These are phyloP conservation scores for Macroventuria anomochaeta DNA, from an alignment of 2,329 filamentous ascomycete species.

Conservation along the genomic window DNA sequence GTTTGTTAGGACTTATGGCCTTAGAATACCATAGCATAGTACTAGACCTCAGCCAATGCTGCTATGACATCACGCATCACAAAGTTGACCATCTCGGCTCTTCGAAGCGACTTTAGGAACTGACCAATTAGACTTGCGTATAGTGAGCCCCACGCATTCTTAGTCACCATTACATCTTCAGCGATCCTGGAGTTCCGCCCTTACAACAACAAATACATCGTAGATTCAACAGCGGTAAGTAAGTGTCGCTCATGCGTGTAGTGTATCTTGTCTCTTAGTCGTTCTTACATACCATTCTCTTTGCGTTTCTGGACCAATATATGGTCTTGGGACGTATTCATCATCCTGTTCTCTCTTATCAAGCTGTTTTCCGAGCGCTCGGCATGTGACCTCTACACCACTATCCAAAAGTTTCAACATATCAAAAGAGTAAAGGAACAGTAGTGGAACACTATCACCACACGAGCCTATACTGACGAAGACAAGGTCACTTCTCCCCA, in stretches of 20 bases:
- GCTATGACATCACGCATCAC: constrained; percentile 9
- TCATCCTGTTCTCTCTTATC: too few relatives aligned
- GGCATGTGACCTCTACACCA: neutral
- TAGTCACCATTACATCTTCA: constrained; percentile 20
- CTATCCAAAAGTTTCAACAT: too few relatives aligned
- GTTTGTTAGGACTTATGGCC: neutral
- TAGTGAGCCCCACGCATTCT: constrained; percentile 1
- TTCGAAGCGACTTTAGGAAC: neutral
- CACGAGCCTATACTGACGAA: neutral
- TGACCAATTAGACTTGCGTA: constrained; percentile 12
- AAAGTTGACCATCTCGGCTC: neutral
- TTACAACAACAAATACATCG: neutral
- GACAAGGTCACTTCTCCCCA: neutral
- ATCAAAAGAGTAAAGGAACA: neutral
- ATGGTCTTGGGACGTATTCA: too few relatives aligned
- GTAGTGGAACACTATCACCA: neutral
- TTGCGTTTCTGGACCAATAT: too few relatives aligned
- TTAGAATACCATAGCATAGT: constrained; percentile 4
- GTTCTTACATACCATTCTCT: neutral
- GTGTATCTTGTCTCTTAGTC: neutral
- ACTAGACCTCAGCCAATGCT: neutral
- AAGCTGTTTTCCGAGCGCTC: neutral
- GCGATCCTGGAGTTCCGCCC: neutral
- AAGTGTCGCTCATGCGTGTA: neutral
- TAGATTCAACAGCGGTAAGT: neutral